Conservation (phyloP, 1,139 yeast genomes). For the Hansenula anomala region DNA sequence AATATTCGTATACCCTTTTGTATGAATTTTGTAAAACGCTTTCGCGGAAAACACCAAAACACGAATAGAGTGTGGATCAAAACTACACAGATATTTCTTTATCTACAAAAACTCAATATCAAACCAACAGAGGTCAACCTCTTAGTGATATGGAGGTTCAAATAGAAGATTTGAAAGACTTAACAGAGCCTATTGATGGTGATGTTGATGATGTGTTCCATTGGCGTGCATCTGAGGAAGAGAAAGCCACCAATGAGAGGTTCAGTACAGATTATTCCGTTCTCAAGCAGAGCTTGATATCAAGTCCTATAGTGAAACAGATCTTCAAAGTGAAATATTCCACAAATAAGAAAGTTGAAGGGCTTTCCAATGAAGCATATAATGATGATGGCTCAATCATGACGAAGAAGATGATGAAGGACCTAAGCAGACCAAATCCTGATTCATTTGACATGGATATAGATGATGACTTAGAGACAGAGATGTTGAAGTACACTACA, state of each 20-base stretch:
- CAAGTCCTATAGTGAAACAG: slow-evolving; percentile 13
- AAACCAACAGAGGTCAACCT: too few relatives aligned
- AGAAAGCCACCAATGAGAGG: neutral
- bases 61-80: too few relatives aligned
- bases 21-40: too few relatives aligned
- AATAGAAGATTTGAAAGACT: slow-evolving; percentile 3
- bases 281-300: slow-evolving; percentile 12
- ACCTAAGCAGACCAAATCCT: slow-evolving; percentile 11
- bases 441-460: slow-evolving; percentile 17
- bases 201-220: slow-evolving; percentile 2
- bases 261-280: slow-evolving; percentile 8
- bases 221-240: slow-evolving; percentile 3
- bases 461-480: slow-evolving; percentile 18
- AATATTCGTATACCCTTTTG: neutral
- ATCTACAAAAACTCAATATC: too few relatives aligned
- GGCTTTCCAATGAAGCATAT: slow-evolving; percentile 8
- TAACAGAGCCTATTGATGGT: neutral
- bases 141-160: slow-evolving; percentile 5
- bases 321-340: slow-evolving; percentile 10
- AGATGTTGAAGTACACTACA: slow-evolving; percentile 15
- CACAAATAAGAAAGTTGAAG: slow-evolving; percentile 14
- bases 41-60: too few relatives aligned
- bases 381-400: slow-evolving; percentile 15
- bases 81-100: too few relatives aligned
- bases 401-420: slow-evolving; percentile 10